Evolutionary conservation across 192 early-diverging fungal species (phyloP).

Genomic region (Entomortierella chlamydospora): DNA sequence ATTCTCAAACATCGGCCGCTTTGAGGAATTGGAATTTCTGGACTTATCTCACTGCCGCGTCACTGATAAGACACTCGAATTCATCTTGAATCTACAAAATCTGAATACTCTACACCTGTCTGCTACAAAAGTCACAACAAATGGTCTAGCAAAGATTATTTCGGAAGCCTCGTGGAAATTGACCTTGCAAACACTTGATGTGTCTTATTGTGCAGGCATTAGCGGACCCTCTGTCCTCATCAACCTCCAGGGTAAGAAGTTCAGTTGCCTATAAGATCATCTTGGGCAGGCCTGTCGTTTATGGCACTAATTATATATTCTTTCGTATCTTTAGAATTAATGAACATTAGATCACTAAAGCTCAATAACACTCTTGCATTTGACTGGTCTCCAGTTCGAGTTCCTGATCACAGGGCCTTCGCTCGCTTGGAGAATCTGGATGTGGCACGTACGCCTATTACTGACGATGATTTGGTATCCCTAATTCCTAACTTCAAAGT

Average conservation of each 20-base stretch:
- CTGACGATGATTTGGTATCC: constrained; percentile 5
- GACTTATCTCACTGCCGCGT: constrained; percentile 62
- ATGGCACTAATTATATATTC: background rate
- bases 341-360: constrained; percentile 31
- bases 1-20: constrained; percentile 46
- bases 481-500: constrained; percentile 4
- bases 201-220: constrained; percentile 54
- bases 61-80: constrained; percentile 58
- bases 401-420: constrained; percentile 18
- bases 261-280: too few relatives aligned
- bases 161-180: constrained; percentile 28
- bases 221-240: constrained; percentile 21
- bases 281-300: background rate
- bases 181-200: constrained; percentile 44
- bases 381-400: constrained; percentile 12
- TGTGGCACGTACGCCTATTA: constrained; percentile 20
- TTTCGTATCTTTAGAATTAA: constrained; percentile 17
- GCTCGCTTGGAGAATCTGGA: constrained; percentile 12
- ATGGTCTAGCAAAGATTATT: constrained; percentile 52
- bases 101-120: constrained; percentile 52
- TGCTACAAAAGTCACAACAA: constrained; percentile 65
- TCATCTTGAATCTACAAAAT: constrained; percentile 34
- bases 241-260: constrained; percentile 47
- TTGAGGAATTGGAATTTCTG: constrained; percentile 57
- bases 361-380: constrained; percentile 43